Conservation (phyloP, 371 early-diverging fungal genomes). For the Syncephalastrum monosporum region DNA sequence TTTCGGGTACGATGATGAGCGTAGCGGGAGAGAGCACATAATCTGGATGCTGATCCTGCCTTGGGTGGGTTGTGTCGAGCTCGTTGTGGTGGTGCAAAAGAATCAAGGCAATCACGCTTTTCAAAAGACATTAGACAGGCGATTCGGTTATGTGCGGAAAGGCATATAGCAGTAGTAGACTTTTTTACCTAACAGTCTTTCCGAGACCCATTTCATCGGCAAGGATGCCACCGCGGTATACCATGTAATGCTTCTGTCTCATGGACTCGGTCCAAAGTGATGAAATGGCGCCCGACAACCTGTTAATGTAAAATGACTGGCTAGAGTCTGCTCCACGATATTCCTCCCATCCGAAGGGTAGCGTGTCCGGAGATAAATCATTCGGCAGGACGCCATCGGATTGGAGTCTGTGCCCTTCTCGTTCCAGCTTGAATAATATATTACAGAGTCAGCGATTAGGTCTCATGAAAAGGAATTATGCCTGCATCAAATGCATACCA, state of each 20-base stretch:
- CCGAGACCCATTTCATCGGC: constrained; percentile 65
- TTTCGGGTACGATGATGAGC: constrained; percentile 60
- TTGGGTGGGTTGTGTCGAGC: constrained; percentile 4
- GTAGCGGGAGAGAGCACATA: constrained; percentile 46
- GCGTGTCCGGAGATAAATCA: not conserved
- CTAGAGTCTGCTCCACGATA: constrained; percentile 2
- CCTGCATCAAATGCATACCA: constrained; percentile 15
- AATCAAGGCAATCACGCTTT: constrained; percentile 52
- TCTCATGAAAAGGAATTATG: not conserved
- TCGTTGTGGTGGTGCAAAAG: constrained; percentile 26
- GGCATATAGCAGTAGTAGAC: not conserved
- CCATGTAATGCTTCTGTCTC: not conserved
- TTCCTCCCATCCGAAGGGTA: constrained; percentile 21
- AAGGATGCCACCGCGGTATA: constrained; percentile 44
- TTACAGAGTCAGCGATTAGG: not conserved
- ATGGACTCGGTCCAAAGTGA: not conserved
- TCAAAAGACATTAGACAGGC: not conserved
- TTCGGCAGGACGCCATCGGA: not conserved
- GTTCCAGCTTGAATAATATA: not conserved
- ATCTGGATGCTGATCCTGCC: not conserved
- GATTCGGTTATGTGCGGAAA: not conserved
- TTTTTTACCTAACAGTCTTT: constrained; percentile 61
- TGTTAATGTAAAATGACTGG: constrained; percentile 14
- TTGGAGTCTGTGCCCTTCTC: constrained; percentile 22
- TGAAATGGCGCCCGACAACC: constrained; percentile 6